Conservation (phyloP, 2,329 filamentous ascomycete species). For the Hawksworthiomyces lignivorus region DNA sequence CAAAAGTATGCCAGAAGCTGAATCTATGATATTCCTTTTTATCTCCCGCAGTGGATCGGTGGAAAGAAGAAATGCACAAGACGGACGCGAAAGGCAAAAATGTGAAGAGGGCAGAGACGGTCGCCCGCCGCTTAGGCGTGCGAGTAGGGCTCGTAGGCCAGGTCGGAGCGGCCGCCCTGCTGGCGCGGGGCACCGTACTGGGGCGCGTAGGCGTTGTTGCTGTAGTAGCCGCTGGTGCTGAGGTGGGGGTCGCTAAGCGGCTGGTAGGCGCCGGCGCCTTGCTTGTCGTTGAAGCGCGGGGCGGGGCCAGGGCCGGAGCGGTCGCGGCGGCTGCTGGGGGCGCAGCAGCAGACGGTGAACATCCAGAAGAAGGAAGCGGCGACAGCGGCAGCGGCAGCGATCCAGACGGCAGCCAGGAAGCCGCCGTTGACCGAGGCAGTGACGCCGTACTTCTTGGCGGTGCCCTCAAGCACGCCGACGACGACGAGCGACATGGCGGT, state of each 20-base stretch:
- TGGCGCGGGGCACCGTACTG: conserved; percentile 29
- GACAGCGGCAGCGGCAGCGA: conserved; percentile 69
- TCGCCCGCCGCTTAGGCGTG: no score
- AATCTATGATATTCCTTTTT: no score
- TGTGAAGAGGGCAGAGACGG: no score
- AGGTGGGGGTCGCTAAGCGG: conserved; percentile 34
- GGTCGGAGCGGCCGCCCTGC: conserved; percentile 37
- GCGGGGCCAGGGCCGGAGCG: conserved; percentile 19
- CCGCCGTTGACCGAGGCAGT: conserved; percentile 55
- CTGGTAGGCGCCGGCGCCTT: conserved; percentile 30
- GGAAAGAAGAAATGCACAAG: no score
- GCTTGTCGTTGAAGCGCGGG: conserved; percentile 42
- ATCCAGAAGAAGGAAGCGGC: conserved; percentile 82
- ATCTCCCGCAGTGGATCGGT: no score
- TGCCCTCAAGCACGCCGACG: conserved; percentile 57
- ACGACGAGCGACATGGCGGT: conserved; percentile 68
- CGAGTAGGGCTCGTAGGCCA: conserved; percentile 58
- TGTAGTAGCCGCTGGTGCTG: conserved; percentile 28
- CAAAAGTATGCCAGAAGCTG: no score
- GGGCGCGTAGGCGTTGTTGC: conserved; percentile 20
- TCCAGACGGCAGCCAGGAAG: conserved; percentile 69
- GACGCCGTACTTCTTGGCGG: conserved; percentile 65
- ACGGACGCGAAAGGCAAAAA: not conserved
- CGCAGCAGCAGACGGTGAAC: conserved; percentile 87
- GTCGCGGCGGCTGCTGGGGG: conserved; percentile 41